phyloP scores from a whole-genome alignment of 257 asterid species.

The Echites panduratus region DNA sequence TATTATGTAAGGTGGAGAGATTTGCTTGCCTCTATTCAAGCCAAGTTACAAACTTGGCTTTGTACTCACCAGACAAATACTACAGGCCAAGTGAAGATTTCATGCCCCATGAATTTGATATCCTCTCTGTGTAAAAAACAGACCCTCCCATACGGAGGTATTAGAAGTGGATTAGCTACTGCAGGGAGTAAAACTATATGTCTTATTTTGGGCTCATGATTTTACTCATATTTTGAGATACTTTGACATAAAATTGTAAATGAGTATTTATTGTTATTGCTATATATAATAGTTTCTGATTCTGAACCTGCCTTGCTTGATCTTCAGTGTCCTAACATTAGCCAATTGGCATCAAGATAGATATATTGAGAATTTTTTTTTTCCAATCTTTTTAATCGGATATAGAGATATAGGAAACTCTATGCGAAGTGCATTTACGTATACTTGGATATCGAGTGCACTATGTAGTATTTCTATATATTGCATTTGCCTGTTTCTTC shows the following conservation, averaged over 20 bases:
- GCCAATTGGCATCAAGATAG: too few relatives aligned
- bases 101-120: slow-evolving; percentile 91
- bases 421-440: too few relatives aligned
- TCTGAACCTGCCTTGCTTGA: not conserved
- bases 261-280: not conserved
- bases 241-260: not conserved
- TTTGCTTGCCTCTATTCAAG: slow-evolving; percentile 94
- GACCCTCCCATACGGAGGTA: not conserved
- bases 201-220: not conserved
- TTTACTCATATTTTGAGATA: too few relatives aligned
- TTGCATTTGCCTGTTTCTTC: not conserved
- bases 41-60: slow-evolving; percentile 78
- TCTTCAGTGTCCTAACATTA: too few relatives aligned
- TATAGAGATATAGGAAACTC: too few relatives aligned
- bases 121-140: slow-evolving; percentile 41
- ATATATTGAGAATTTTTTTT: too few relatives aligned
- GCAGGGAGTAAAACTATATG: not conserved
- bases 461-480: too few relatives aligned
- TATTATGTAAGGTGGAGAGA: slow-evolving; percentile 68
- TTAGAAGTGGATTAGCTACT: slow-evolving; percentile 1
- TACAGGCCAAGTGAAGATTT: slow-evolving; percentile 90
- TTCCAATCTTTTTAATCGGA: too few relatives aligned
- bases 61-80: slow-evolving; percentile 86
- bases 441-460: too few relatives aligned
- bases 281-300: not conserved